A percentile compares a stretch with the other conserved stretches of the same genome.
Conservation (phyloP, 2,329 filamentous ascomycete genomes). For the Trichoderma citrinoviride region DNA sequence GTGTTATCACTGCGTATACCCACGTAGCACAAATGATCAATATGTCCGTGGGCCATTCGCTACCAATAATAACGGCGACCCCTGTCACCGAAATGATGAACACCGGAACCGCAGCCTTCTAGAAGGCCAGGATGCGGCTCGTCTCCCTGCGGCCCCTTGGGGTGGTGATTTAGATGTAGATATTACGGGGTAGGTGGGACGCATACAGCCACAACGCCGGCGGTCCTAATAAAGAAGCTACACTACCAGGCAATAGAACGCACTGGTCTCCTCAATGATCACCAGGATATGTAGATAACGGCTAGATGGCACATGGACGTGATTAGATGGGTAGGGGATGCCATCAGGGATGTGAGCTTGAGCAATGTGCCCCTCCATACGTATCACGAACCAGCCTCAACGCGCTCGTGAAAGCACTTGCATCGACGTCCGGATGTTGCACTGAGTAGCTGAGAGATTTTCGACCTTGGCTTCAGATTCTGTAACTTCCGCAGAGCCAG, state of each 20-base stretch:
- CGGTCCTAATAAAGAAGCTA: not conserved
- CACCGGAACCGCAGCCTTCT: not conserved
- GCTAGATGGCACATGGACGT: slow-evolving; percentile 12
- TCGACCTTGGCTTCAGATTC: too few relatives aligned
- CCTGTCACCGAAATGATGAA: slow-evolving; percentile 19
- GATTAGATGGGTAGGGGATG: not conserved
- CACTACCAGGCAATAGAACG: not conserved
- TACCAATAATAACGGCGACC: not conserved
- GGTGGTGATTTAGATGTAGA: slow-evolving; percentile 1
- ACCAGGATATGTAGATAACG: not conserved
- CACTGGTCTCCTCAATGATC: not conserved
- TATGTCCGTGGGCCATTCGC: not conserved
- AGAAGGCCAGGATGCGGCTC: slow-evolving; percentile 5
- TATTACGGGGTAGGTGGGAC: slow-evolving; percentile 11
- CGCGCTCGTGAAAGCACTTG: too few relatives aligned
- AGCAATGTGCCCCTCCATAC: too few relatives aligned
- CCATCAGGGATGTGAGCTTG: not conserved
- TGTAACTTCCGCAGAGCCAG: too few relatives aligned
- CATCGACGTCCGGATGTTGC: too few relatives aligned
- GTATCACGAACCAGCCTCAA: too few relatives aligned
- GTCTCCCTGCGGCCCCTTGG: slow-evolving; percentile 4
- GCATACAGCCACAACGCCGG: not conserved
- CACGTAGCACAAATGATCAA: too few relatives aligned
- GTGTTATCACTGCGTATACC: not conserved
- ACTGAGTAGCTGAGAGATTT: too few relatives aligned